Evolutionary conservation across 164 flowering plant species (phyloP), one percentile per base, ranked within the genome.

Genomic region (Sedum album): DNA sequence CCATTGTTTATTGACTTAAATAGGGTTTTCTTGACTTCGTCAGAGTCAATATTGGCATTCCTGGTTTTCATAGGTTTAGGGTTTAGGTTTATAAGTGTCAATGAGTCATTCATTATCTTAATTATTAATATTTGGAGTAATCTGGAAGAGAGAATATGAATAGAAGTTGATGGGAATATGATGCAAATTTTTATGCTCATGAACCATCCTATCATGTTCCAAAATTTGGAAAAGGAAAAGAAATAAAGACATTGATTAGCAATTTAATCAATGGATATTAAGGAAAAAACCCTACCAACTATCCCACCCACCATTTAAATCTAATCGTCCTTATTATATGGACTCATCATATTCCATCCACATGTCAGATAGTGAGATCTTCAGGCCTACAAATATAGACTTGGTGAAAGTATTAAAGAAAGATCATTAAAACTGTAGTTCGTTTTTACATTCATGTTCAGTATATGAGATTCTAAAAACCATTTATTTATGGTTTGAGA

Each of bases 321-420:
- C 33, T 28, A 28, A 57, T 28, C 62, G 11, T 57, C 31, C 62
- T 28, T 33, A 57, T 57, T 33, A 57, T 57, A 57, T 57, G 62
- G 62, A 57, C 18, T 28, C 62, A 57, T 30, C 33, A 57, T 57
- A 57, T 57, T 57, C 62, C 61, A n/a, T 55, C 61, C 62, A 28
- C 62, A 57, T 57, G 33, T 57, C 28, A 23, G 13, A 53, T 53
- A 21, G 14, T 53, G 60, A 53, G 14, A 53, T 53, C 60, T 53
- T 53, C 60, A 53, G 60, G 28, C 60, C 60, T 53, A 53, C 60
- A 53, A 53, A 53, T 0, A 23, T 53, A 53, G 60, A 53, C 60
- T 53, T 53, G 28, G 23, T 53, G 1, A 53, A n/a, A n/a, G n/a
- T n/a, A n/a, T n/a, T n/a, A n/a, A n/a, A n/a, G n/a, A n/a, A n/a